A percentile compares a stretch with the other conserved stretches of the same genome.
phyloP scores from a whole-genome alignment of 257 asterid species.

The Scutellaria minor region DNA sequence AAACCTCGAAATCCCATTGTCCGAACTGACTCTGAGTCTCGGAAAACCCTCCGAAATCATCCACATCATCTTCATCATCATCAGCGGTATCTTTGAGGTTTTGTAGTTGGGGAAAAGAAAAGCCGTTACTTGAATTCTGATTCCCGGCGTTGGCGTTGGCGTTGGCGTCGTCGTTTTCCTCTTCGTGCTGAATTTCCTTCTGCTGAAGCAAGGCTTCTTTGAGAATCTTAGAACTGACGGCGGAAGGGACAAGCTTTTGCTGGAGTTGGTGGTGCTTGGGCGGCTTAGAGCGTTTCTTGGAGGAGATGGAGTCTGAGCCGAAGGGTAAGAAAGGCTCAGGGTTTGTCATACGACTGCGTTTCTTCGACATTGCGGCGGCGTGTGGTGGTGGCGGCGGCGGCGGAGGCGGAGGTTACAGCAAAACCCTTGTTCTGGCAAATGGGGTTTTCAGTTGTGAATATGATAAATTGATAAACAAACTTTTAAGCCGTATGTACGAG shows the following conservation, averaged over 20 bases:
- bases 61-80: constrained; percentile 68
- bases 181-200: constrained; percentile 82
- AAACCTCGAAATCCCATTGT: constrained; percentile 66
- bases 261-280: constrained; percentile 75
- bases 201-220: constrained; percentile 85
- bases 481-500: too few species aligned
- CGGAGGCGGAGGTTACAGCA: not conserved
- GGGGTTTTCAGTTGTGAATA: not conserved
- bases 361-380: constrained; percentile 62
- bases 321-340: constrained; percentile 79
- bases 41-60: constrained; percentile 68
- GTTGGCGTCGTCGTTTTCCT: constrained; percentile 40
- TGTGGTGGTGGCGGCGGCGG: constrained; percentile 2
- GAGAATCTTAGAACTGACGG: constrained; percentile 78
- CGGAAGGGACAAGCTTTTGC: constrained; percentile 65
- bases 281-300: constrained; percentile 64
- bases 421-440: constrained; percentile 13
- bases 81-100: constrained; percentile 47
- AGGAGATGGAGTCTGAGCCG: constrained; percentile 55
- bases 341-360: constrained; percentile 72
- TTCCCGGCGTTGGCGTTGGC: constrained; percentile 24
- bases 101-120: constrained; percentile 41
- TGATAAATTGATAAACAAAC: too few species aligned
- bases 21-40: constrained; percentile 75
- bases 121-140: constrained; percentile 24